Evolutionary conservation across 208 protist genomes (phyloP).

Genomic region (Crithidia mellificae): DNA sequence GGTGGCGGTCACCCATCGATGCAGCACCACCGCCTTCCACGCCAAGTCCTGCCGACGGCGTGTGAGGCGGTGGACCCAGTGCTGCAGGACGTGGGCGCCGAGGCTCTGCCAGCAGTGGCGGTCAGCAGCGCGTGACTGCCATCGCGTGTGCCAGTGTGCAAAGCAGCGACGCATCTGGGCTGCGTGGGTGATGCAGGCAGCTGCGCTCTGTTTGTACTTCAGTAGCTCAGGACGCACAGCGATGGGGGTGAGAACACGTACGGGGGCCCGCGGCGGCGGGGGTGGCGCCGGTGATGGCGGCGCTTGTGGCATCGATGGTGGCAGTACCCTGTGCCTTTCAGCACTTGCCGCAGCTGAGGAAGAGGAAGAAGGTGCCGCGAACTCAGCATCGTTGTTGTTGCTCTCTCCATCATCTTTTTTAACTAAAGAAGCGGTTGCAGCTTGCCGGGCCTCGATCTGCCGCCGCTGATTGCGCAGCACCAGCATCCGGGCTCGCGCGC

Average conservation of each 20-base stretch:
- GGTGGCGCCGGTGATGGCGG: not conserved
- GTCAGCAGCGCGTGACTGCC: conserved; percentile 12
- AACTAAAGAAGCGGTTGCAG: no score
- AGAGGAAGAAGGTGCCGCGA: not conserved
- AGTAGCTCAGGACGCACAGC: not conserved
- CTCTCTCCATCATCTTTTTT: no score
- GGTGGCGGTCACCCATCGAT: conserved; percentile 13
- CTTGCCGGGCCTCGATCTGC: conserved; percentile 3
- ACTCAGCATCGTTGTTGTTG: not conserved
- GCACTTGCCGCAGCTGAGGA: not conserved
- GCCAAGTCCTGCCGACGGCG: conserved; percentile 1
- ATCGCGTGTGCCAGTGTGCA: conserved; percentile 9
- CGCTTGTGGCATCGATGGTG: no score
- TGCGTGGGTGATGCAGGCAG: conserved; percentile 6
- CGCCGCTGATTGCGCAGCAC: conserved; percentile 18
- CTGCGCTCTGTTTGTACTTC: conserved; percentile 24
- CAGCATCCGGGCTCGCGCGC: conserved; percentile 14
- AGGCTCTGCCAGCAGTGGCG: conserved; percentile 9
- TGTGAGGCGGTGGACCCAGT: conserved; percentile 17
- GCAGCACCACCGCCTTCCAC: conserved; percentile 11
- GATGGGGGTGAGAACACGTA: conserved; percentile 6
- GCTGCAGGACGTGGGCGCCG: conserved; percentile 3
- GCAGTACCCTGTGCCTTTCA: not conserved
- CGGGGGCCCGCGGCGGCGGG: conserved; percentile 4
- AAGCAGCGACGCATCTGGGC: conserved; percentile 19